These are phyloP conservation scores for Iris pallida DNA, from an alignment of 116 monocot species.

Conservation along the genomic window DNA sequence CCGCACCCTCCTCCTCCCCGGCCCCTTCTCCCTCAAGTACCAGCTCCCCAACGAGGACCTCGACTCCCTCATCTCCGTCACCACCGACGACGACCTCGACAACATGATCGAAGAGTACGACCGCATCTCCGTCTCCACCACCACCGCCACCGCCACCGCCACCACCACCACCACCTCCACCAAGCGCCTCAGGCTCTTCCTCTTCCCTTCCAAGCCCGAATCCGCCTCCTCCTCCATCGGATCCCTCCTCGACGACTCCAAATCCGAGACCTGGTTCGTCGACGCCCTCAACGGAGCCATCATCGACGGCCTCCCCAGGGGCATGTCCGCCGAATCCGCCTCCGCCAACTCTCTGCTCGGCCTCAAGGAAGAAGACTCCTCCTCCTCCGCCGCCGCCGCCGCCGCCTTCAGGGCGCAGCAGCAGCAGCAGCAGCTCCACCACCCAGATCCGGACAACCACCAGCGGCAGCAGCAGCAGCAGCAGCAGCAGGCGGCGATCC, in stretches of 20 bases:
- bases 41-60: conserved; percentile 88
- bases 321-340: conserved; percentile 46
- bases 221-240: conserved; percentile 54
- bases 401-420: neutral
- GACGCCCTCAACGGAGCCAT: conserved; percentile 84
- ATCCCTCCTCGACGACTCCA: conserved; percentile 64
- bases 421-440: neutral
- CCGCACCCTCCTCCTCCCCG: conserved; percentile 34
- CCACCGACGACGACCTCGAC: conserved; percentile 86
- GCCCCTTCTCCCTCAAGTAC: conserved; percentile 69
- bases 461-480: neutral
- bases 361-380: conserved; percentile 44
- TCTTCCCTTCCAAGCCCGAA: conserved; percentile 63
- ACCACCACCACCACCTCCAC: conserved; percentile 13
- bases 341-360: conserved; percentile 71
- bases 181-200: conserved; percentile 60
- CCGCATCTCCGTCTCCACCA: conserved; percentile 31
- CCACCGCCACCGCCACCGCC: neutral
- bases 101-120: conserved; percentile 94
- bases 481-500: conserved; percentile 15
- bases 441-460: neutral
- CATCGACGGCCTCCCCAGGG: conserved; percentile 33
- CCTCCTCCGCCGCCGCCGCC: conserved; percentile 11
- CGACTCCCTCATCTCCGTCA: conserved; percentile 78
- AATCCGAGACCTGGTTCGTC: conserved; percentile 91